These are phyloP conservation scores for Aspergillus amoenus DNA, from an alignment of 2,329 filamentous ascomycete species.

Conservation along the genomic window DNA sequence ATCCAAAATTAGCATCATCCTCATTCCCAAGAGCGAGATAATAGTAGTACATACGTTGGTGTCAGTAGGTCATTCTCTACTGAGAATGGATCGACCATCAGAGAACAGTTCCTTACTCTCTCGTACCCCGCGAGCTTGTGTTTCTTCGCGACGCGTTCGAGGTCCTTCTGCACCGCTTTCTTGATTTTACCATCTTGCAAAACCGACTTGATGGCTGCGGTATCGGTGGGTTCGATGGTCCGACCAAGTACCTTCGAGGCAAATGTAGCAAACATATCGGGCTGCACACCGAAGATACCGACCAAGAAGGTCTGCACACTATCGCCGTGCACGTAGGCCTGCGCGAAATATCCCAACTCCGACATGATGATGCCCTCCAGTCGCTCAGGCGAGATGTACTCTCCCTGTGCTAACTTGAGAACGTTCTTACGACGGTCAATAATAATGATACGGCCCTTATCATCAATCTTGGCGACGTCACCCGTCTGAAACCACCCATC, in stretches of 20 bases:
- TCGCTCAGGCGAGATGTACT: constrained; percentile 96
- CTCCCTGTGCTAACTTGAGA: constrained; percentile 95
- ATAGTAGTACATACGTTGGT: constrained; percentile 43
- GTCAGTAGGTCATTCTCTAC: constrained; percentile 81
- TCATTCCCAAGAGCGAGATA: neutral
- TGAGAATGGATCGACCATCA: constrained; percentile 86
- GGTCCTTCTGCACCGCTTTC: constrained; percentile 71
- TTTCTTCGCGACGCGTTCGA: constrained; percentile 75
- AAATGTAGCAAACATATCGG: constrained; percentile 77
- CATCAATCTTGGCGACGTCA: constrained; percentile 84
- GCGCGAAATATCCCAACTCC: constrained; percentile 72
- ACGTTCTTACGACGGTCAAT: constrained; percentile 98
- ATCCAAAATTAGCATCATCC: constrained; percentile 18
- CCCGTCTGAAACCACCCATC: constrained; percentile 98
- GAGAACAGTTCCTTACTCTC: constrained; percentile 68
- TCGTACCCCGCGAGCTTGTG: constrained; percentile 93
- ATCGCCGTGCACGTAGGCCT: constrained; percentile 90
- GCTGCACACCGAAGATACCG: constrained; percentile 83
- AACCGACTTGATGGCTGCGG: constrained; percentile 65
- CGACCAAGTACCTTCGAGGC: constrained; percentile 74
- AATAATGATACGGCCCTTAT: constrained; percentile 82
- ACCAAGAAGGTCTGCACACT: constrained; percentile 78
- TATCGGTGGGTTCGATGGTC: constrained; percentile 62
- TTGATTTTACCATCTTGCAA: constrained; percentile 69
- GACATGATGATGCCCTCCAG: constrained; percentile 93